A percentile compares a stretch with the other conserved stretches of the same genome.
Conservation (phyloP, 345 rosid genomes). For the Corchorus capsularis region DNA sequence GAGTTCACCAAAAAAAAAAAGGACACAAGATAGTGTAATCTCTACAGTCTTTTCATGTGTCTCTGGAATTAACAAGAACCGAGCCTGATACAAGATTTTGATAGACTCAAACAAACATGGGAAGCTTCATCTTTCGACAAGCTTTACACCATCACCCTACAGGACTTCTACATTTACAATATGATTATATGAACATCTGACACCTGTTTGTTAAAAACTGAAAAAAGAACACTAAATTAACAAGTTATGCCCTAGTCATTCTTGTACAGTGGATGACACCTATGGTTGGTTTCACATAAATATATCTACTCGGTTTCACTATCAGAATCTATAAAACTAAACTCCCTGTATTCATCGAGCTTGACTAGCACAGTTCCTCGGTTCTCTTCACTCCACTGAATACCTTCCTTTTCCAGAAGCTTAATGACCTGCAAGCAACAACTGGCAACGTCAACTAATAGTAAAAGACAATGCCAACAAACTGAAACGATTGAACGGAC, state of each 20-base stretch:
- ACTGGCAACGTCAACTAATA: not conserved
- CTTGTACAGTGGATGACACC: not conserved
- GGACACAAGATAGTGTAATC: too few relatives aligned
- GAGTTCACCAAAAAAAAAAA: too few relatives aligned
- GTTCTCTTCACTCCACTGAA: constrained; percentile 76
- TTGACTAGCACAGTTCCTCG: constrained; percentile 69
- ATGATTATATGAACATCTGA: constrained; percentile 34
- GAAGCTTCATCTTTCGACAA: not conserved
- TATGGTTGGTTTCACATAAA: constrained; percentile 1
- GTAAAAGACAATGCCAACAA: not conserved
- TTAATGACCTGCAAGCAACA: constrained; percentile 52
- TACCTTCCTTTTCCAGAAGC: constrained; percentile 64
- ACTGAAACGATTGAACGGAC: not conserved
- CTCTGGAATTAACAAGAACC: not conserved
- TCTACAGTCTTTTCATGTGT: not conserved
- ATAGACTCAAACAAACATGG: not conserved
- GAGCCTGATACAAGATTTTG: not conserved
- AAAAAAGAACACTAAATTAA: not conserved
- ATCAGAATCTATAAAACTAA: constrained; percentile 63
- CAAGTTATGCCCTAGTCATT: constrained; percentile 12
- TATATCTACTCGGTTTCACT: constrained; percentile 53
- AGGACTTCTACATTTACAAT: not conserved
- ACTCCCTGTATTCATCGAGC: constrained; percentile 61
- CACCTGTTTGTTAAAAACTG: not conserved
- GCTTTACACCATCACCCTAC: constrained; percentile 11